A percentile compares a stretch with the other conserved stretches of the same genome.
These are phyloP conservation scores for Immersiella caudata DNA, from an alignment of 495 filamentous ascomycete species.

Conservation along the genomic window DNA sequence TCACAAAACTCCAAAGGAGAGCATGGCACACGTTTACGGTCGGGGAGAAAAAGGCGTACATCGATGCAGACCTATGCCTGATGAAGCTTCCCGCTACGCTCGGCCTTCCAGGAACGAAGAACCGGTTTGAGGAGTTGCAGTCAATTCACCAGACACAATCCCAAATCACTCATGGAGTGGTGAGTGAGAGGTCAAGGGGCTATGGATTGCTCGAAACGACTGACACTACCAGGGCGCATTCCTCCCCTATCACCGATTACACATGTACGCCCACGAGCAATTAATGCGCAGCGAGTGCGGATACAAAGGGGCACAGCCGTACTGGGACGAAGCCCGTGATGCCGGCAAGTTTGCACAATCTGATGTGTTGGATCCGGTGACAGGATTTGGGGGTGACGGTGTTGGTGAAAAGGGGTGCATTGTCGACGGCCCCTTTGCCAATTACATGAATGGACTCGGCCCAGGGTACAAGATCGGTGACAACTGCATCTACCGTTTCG, in stretches of 20 bases:
- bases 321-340: slow-evolving; percentile 54
- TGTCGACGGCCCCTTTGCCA: slow-evolving; percentile 43
- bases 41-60: slow-evolving; percentile 27
- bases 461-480: slow-evolving; percentile 34
- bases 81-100: slow-evolving; percentile 26
- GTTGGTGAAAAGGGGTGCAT: slow-evolving; percentile 39
- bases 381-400: slow-evolving; percentile 50
- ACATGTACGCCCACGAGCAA: slow-evolving; percentile 47
- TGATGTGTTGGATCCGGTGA: slow-evolving; percentile 36
- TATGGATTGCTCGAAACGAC: too few species aligned
- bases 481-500: slow-evolving; percentile 43
- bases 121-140: slow-evolving; percentile 29
- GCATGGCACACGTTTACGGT: slow-evolving; percentile 28
- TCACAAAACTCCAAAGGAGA: slow-evolving; percentile 1
- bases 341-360: slow-evolving; percentile 41
- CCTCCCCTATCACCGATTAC: slow-evolving; percentile 57
- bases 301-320: slow-evolving; percentile 47
- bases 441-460: slow-evolving; percentile 34
- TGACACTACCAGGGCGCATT: slow-evolving; percentile 36
- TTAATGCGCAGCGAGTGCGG: slow-evolving; percentile 48
- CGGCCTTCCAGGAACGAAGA: slow-evolving; percentile 22
- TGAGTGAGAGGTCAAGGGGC: too few species aligned
- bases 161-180: slow-evolving; percentile 21
- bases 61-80: slow-evolving; percentile 29
- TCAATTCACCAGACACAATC: slow-evolving; percentile 25